Evolutionary conservation across 2,329 filamentous ascomycete genomes (phyloP), one percentile per base, ranked within the genome.

Genomic region (Zopfia rhizophila): DNA sequence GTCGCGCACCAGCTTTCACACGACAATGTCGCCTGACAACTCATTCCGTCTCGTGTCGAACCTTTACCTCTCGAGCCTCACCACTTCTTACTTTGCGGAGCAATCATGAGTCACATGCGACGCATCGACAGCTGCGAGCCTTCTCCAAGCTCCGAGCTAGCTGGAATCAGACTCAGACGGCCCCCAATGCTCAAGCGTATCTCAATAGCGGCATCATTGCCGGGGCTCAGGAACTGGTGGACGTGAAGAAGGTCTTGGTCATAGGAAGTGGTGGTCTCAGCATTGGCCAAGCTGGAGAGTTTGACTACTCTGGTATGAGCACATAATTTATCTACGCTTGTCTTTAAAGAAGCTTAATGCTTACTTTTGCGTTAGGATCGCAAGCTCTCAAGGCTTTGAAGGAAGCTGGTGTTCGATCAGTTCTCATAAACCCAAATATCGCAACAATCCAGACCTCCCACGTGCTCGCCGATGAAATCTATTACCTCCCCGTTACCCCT

Each of bases 391-490:
- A 97, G 78, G 94, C 94, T 27, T 82, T 99, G 52, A 97, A 96
- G 77, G 93, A 97, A 78, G 93, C 92, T 55, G 91, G 91, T 51
- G 90, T 97, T 50, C 78, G 87, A 60, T 96, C 93, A 7, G 89
- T 97, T 43, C 85, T 97, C 56, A 92, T 97, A 73, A 97, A 97
- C 77, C 93, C 93, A 65, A 97, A 97, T 74, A 97, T 97, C 72
- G 93, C 93, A 50, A 97, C 94, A 47, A 97, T 97, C 68, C 93
- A 97, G 78, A 97, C 93, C 63, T 91, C 95, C 73, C 93, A 97
- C 81, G 87, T 88, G 66, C 88, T 97, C 70, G 91, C 91, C 68
- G 93, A 97, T 70, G 92, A 97, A 78, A 89, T 97, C 67, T 97
- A 97, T 82, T 97, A 97, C 76, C 87, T 97, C 25, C 94, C 94